These are phyloP conservation scores for Pichia insulana DNA, from an alignment of 805 yeast species.

Conservation along the genomic window DNA sequence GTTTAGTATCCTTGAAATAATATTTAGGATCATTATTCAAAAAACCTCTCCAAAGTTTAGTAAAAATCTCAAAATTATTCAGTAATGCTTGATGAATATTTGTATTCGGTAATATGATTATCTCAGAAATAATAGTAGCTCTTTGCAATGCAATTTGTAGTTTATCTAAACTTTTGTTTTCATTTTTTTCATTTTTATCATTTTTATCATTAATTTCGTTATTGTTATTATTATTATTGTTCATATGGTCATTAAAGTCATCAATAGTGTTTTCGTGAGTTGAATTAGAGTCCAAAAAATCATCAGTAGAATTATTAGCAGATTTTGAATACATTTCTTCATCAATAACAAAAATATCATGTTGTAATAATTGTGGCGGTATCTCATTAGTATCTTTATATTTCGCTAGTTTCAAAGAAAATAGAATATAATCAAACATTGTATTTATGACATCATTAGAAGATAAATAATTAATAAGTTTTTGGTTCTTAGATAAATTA, in stretches of 20 bases:
- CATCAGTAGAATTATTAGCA: conserved; percentile 7
- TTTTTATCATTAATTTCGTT: not conserved
- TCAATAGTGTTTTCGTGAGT: not conserved
- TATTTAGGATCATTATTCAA: conserved; percentile 19
- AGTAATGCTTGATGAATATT: conserved; percentile 18
- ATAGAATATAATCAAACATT: conserved; percentile 24
- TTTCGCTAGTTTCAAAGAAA: conserved; percentile 20
- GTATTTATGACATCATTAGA: conserved; percentile 25
- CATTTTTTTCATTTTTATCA: conserved; percentile 2
- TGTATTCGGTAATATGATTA: conserved; percentile 20
- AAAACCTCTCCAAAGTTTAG: conserved; percentile 27
- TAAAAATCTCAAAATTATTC: conserved; percentile 16
- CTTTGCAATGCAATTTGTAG: conserved; percentile 19
- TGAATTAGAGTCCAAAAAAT: conserved; percentile 3
- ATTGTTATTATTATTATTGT: not conserved
- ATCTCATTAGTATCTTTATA: conserved; percentile 1
- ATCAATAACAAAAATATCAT: conserved; percentile 11
- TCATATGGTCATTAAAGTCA: not conserved
- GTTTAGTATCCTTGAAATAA: conserved; percentile 4
- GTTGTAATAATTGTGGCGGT: conserved; percentile 6
- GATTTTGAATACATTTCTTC: not conserved
- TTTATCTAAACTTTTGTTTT: conserved; percentile 4
- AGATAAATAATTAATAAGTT: conserved; percentile 26
- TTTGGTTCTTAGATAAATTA: conserved; percentile 27
- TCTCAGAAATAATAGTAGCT: conserved; percentile 24